Conservation (phyloP, 805 yeast genomes). For the Hermanozyma aechmeae region DNA sequence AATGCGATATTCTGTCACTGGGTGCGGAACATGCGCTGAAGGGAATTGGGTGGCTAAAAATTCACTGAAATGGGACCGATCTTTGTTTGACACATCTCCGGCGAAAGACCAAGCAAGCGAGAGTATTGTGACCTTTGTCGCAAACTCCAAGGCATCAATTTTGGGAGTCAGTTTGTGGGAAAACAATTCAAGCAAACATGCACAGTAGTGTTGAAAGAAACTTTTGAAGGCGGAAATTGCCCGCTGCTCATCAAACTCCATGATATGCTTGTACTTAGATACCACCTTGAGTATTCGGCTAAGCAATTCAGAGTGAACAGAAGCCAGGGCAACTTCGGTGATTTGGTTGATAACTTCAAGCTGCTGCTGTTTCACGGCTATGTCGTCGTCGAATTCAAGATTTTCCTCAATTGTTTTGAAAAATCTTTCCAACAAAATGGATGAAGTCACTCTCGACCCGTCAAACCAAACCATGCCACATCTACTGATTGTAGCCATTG, state of each 20-base stretch:
- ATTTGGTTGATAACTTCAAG: too few species aligned
- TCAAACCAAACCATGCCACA: slow-evolving; percentile 84
- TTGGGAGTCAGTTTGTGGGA: too few species aligned
- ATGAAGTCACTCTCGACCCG: background rate
- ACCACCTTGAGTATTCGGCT: slow-evolving; percentile 16
- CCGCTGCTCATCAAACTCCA: slow-evolving; percentile 35
- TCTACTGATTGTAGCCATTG: slow-evolving; percentile 88
- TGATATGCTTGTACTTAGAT: slow-evolving; percentile 33
- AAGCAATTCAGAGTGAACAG: slow-evolving; percentile 1
- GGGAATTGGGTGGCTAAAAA: background rate
- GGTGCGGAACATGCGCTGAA: too few species aligned
- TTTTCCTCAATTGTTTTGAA: background rate
- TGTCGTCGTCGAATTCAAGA: too few species aligned
- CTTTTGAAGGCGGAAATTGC: slow-evolving; percentile 30
- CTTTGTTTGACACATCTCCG: background rate
- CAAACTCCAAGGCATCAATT: too few species aligned
- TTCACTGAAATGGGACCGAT: background rate
- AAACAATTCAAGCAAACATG: too few species aligned
- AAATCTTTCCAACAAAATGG: background rate
- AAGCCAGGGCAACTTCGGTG: too few species aligned
- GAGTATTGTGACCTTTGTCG: too few species aligned
- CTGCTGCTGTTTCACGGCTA: too few species aligned
- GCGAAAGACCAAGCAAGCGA: background rate
- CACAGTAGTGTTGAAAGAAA: too few species aligned
- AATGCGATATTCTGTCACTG: too few species aligned